Evolutionary conservation across 768 basidiomycete species (phyloP), one percentile per base, ranked within the genome.

Genomic region (Termitomyces sp.): DNA sequence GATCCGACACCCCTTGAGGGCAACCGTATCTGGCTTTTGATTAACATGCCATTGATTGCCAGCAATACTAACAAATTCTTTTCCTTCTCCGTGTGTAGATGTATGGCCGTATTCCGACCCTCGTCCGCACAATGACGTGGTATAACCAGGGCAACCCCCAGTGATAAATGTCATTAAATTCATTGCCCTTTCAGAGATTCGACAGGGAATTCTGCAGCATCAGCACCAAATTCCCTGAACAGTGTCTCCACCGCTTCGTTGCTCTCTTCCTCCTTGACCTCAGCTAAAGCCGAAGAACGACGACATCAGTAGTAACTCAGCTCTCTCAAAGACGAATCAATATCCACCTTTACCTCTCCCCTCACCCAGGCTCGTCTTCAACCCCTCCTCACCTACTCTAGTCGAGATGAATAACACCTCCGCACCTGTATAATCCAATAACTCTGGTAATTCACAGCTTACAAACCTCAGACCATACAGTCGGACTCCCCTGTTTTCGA

Each of bases 391-490:
- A 0, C 77, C 79, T 1, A 70, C 71, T 54, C 76, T 72, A 0
- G 79, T 32, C 30, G 30, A 1, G 30, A 32, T 32, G 9, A 10
- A 32, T 75, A 5, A 62, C 17, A 84, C 51, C 62, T 86, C 77
- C 1, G 78, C 75, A 0, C 82, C 79, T 42, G 74, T 65, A 59
- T 80, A 78, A 53, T 87, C 77, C 57, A 87, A 68, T 55, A 85
- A 58, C 45, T 81, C 77, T 1, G 74, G 70, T 17, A 70, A 75
- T 60, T 79, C 74, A 38, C 81, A 81, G 6, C 72, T 71, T 34
- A 77, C 73, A 62, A 84, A 87, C 24, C 76, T 66, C 22, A 82
- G 61, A 0, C 82, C 82, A 55, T 73, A 79, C n/a, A n/a, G n/a
- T n/a, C n/a, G 0, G 64, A 54, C 54, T 80, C 76, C 61, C 58